Evolutionary conservation across 2,329 filamentous ascomycete species (phyloP).

Genomic region (Aspergillus cejpii): DNA sequence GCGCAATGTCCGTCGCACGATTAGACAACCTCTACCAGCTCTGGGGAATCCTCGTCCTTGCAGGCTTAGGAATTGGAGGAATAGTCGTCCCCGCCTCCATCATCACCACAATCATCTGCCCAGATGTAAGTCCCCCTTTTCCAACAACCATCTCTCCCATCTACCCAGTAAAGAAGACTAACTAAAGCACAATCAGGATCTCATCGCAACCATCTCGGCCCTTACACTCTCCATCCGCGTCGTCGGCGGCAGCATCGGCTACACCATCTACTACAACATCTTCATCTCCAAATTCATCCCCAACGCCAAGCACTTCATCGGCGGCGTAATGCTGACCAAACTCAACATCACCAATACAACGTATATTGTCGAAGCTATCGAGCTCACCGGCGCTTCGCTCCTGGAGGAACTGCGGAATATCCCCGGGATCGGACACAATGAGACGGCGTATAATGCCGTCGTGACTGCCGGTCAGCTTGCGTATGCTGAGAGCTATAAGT

Average conservation of each 20-base stretch:
- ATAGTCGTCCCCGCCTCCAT: conserved; percentile 63
- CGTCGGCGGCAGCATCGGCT: conserved; percentile 60
- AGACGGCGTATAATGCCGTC: conserved; percentile 47
- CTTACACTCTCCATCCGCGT: conserved; percentile 64
- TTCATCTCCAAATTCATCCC: conserved; percentile 44
- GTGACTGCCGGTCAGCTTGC: conserved; percentile 51
- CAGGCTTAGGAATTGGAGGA: conserved; percentile 59
- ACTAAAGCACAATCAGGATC: conserved; percentile 34
- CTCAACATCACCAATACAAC: conserved; percentile 46
- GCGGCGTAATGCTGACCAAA: conserved; percentile 44
- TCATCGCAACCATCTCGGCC: conserved; percentile 63
- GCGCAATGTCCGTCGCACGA: conserved; percentile 47
- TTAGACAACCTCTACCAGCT: conserved; percentile 50
- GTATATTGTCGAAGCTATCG: conserved; percentile 47
- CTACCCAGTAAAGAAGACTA: background rate
- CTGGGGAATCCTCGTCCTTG: conserved; percentile 55
- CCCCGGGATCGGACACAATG: conserved; percentile 49
- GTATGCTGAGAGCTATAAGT: conserved; percentile 54
- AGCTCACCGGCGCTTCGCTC: conserved; percentile 49
- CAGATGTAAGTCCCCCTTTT: conserved; percentile 47
- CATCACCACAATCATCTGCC: conserved; percentile 63
- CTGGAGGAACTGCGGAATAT: conserved; percentile 45
- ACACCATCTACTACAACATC: conserved; percentile 52
- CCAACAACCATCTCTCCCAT: background rate
- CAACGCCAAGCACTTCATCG: conserved; percentile 45